These are phyloP conservation scores for Picea glauca DNA, from an alignment of 75 land plant species.

Conservation along the genomic window DNA sequence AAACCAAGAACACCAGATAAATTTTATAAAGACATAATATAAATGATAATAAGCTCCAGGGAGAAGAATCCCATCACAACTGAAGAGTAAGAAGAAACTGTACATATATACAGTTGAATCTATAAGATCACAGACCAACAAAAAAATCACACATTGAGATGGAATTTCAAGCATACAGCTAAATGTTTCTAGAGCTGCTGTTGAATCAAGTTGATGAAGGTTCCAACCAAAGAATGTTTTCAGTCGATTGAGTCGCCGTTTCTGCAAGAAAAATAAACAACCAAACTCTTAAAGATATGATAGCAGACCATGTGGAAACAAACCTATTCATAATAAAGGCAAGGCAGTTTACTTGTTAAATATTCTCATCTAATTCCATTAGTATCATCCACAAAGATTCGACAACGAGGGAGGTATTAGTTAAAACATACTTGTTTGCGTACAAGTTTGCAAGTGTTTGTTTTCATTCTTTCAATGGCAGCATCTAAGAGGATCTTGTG, in stretches of 20 bases:
- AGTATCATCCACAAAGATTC: neutral
- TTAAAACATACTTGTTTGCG: constrained; percentile 55
- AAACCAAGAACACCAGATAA: too few species aligned
- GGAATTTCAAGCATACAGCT: neutral
- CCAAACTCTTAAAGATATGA: neutral
- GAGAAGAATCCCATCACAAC: neutral
- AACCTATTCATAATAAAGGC: neutral
- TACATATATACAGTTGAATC: neutral
- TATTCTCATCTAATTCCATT: neutral
- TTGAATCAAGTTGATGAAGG: constrained; percentile 51
- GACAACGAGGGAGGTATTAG: too few species aligned
- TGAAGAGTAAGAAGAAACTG: neutral
- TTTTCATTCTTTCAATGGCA: constrained; percentile 53
- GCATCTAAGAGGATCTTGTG: constrained; percentile 31
- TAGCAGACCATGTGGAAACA: neutral
- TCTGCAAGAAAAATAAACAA: constrained; percentile 32
- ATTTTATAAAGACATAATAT: neutral
- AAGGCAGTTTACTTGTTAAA: neutral
- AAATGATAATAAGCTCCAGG: neutral
- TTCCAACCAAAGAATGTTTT: constrained; percentile 56
- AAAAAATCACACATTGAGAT: neutral
- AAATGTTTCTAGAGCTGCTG: constrained; percentile 31
- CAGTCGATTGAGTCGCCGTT: constrained; percentile 51
- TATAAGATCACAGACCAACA: neutral
- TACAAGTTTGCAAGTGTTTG: constrained; percentile 67